These are phyloP conservation scores for Limnomonas spitsbergensis DNA, from an alignment of 139 green algal species.

Conservation along the genomic window DNA sequence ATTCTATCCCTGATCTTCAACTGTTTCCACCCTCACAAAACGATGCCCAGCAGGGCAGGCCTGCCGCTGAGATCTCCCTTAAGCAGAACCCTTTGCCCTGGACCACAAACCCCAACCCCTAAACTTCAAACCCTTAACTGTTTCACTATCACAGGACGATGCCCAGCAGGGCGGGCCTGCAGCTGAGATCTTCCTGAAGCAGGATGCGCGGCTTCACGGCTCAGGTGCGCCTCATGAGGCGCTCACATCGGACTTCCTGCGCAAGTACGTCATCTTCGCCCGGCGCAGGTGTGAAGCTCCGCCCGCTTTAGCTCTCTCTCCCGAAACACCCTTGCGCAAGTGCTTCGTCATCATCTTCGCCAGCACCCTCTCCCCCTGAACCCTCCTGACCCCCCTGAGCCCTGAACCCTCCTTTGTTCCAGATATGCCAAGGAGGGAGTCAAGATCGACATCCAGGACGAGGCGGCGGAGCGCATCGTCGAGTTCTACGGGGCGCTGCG, in stretches of 20 bases:
- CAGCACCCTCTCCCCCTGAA: too few species aligned
- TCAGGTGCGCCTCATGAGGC: slow-evolving; percentile 27
- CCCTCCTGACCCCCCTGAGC: neutral
- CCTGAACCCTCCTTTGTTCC: neutral
- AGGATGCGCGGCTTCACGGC: slow-evolving; percentile 72
- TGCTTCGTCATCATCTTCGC: neutral
- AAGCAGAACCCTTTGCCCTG: too few species aligned
- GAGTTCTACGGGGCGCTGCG: slow-evolving; percentile 85
- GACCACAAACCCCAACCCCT: too few species aligned
- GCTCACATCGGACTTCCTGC: slow-evolving; percentile 66
- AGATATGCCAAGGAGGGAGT: slow-evolving; percentile 19
- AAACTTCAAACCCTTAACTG: too few species aligned
- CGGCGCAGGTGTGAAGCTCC: slow-evolving; percentile 31
- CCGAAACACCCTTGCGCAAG: neutral
- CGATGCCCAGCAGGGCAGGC: too few species aligned
- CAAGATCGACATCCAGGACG: slow-evolving; percentile 30
- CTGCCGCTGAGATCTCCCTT: too few species aligned
- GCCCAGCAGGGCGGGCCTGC: neutral
- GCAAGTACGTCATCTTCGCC: slow-evolving; percentile 73
- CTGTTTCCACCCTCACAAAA: too few species aligned
- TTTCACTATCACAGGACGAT: too few species aligned
- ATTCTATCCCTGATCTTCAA: too few species aligned
- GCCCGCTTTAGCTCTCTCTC: too few species aligned
- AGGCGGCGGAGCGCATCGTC: slow-evolving; percentile 64
- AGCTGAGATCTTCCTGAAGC: slow-evolving; percentile 65